Conservation (phyloP, 495 filamentous ascomycete genomes). For the Podospora anserina region DNA sequence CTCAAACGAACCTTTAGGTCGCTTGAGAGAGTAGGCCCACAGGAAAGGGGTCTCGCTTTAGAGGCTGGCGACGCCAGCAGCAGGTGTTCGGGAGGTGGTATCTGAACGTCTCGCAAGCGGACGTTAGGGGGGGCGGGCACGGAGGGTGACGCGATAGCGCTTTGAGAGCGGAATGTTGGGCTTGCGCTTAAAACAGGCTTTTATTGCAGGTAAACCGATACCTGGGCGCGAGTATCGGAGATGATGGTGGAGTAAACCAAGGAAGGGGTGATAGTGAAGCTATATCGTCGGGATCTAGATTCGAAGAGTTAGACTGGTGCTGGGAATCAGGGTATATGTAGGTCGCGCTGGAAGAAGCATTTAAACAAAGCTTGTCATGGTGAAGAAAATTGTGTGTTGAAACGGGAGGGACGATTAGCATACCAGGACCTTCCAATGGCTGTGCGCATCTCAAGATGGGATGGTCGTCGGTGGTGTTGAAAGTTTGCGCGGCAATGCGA, state of each 20-base stretch:
- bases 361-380: too few species aligned
- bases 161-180: slow-evolving; percentile 85
- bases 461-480: background rate
- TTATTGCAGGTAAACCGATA: slow-evolving; percentile 83
- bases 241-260: slow-evolving; percentile 18
- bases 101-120: slow-evolving; percentile 53
- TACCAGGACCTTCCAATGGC: background rate
- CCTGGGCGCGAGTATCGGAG: slow-evolving; percentile 72
- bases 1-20: slow-evolving; percentile 88
- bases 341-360: background rate
- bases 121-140: slow-evolving; percentile 87
- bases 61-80: slow-evolving; percentile 59
- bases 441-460: background rate
- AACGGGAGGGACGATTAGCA: background rate
- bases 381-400: too few species aligned
- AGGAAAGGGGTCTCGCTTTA: slow-evolving; percentile 50
- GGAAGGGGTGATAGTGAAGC: slow-evolving; percentile 12
- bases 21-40: slow-evolving; percentile 96
- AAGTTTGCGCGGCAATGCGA: background rate
- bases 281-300: background rate
- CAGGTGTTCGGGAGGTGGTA: slow-evolving; percentile 35
- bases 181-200: slow-evolving; percentile 55
- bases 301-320: background rate
- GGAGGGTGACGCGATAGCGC: slow-evolving; percentile 76
- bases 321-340: background rate